Evolutionary conservation across 2,329 filamentous ascomycete species (phyloP).

Genomic region (Colletotrichum theobromicola): DNA sequence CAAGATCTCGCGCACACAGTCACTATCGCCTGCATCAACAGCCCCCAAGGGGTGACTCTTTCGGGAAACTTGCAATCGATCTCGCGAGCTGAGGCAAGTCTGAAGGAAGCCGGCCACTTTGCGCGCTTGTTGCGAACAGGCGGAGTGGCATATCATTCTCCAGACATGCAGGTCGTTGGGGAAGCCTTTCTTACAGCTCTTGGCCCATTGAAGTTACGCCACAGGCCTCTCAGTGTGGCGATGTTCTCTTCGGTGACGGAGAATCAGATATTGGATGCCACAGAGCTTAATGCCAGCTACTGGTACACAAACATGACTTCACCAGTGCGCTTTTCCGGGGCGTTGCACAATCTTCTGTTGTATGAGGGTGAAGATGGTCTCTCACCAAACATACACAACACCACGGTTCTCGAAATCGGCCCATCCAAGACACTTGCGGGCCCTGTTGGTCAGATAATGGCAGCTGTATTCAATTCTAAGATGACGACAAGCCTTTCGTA

Average conservation of each 20-base stretch:
- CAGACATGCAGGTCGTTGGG: constrained; percentile 1
- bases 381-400: not conserved
- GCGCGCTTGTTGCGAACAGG: not conserved
- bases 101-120: constrained; percentile 26
- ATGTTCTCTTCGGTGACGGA: not conserved
- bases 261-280: not conserved
- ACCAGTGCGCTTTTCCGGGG: constrained; percentile 25
- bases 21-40: constrained; percentile 50
- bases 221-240: constrained; percentile 34
- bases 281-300: not conserved
- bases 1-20: constrained; percentile 25
- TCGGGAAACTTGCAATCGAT: constrained; percentile 49
- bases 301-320: constrained; percentile 13
- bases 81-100: constrained; percentile 40
- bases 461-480: not conserved
- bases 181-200: not conserved
- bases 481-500: not conserved
- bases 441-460: constrained; percentile 28
- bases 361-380: not conserved
- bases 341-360: constrained; percentile 35
- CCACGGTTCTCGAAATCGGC: constrained; percentile 29
- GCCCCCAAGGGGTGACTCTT: constrained; percentile 54
- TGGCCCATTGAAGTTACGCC: not conserved
- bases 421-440: constrained; percentile 32
- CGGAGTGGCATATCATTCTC: constrained; percentile 10